These are phyloP conservation scores for Yarrowia sp. DNA, from an alignment of 805 yeast species.

Conservation along the genomic window DNA sequence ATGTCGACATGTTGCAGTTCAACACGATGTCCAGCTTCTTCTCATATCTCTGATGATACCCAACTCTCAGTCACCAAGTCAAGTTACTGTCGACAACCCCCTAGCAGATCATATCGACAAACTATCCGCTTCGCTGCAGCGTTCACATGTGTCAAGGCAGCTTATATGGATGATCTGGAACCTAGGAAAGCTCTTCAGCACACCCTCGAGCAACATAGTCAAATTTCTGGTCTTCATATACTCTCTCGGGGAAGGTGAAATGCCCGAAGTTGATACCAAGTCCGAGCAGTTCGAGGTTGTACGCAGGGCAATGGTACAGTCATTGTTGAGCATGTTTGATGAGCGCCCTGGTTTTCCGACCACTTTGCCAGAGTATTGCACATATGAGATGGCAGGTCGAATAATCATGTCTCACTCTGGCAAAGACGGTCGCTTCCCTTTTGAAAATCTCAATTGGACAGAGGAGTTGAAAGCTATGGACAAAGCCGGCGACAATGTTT, in stretches of 20 bases:
- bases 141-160: no score
- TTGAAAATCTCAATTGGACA: neutral
- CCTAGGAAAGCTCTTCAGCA: neutral
- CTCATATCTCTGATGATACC: no score
- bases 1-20: no score
- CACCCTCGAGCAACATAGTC: neutral
- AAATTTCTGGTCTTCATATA: neutral
- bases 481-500: neutral
- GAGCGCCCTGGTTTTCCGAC: neutral
- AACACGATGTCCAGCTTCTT: no score
- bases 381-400: neutral
- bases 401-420: neutral
- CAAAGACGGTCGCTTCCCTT: neutral
- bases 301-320: neutral
- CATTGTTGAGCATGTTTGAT: neutral
- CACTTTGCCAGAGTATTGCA: neutral
- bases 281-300: neutral
- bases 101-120: no score
- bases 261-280: neutral
- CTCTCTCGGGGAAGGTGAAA: neutral
- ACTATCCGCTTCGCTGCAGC: no score
- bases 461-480: neutral
- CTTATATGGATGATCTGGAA: neutral
- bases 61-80: no score
- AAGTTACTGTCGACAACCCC: no score